Base-by-base conservation (phyloP, 2,329 filamentous ascomycete genomes). In the Scleromitrula shiraiana region DNA sequence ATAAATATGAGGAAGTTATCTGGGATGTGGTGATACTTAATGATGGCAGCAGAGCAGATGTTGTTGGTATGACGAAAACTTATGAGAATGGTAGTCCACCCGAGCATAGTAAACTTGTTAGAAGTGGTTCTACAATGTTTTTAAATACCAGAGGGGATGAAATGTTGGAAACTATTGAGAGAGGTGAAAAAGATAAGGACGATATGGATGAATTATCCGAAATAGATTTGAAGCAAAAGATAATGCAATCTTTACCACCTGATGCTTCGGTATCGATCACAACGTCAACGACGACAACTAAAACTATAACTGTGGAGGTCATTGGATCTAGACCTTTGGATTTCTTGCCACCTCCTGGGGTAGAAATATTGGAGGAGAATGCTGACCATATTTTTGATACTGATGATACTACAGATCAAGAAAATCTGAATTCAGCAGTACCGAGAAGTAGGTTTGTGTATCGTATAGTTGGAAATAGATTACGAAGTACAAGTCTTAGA, bases 1-100 rank as follows among this genome's bases (percentile, higher is more conserved):
- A 71, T 7, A 67, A 67, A 9, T 68, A 70, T 15, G 77, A 82
- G 49, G 76, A 82, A 52, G 65, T 78, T 2, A 68, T 85, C 7
- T 84, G 81, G 80, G 81, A 85, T 57, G 75, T 83, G 3, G 78
- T 84, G 7, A 76, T 84, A 0, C 66, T 82, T 14, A 73, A 76
- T 50, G 71, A 80, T 56, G 77, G 77, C 7, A 69, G 73, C 38
- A 71, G 76, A 29, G 73, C 83, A 24, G 78, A 82, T 52, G 67
- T 80, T 4, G 66, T 70, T 43, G 67, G 69, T 22, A 56, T 20
- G 35, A 44, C 32, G 24, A 30, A 14, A 37, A 24, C 8, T 27
- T 27, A 29, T n/a, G 20, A 46, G 40, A 47, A 44, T 14, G 44
- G 49, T 10, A 50, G 54, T 15, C 41, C 23, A 3, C 50, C 39